Evolutionary conservation across 352 stramenopile species (phyloP), one percentile per base, ranked within the genome.

Genomic region (Pythium dissotocum): DNA sequence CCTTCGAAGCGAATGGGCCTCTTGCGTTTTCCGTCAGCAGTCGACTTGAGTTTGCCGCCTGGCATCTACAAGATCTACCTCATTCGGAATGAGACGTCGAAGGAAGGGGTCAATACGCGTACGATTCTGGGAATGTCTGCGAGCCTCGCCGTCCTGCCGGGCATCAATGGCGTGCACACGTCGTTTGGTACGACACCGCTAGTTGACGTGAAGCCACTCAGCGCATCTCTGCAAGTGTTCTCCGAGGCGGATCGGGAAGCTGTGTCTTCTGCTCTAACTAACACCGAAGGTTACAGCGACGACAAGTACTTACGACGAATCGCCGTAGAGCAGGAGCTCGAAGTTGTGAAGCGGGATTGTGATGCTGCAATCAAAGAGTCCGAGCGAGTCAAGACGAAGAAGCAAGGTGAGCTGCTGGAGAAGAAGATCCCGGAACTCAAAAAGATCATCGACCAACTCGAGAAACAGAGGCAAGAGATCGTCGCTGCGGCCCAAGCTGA

Each of bases 171-270:
- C 33, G 77, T 83, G 14, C 77, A 88, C 67, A 88, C 80, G 0
- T 76, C 77, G 18, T 87, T 88, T 53, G 80, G 80, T 9, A 85
- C 80, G 10, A 88, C 80, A 14, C 75, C 80, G 0, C 54, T 88
- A n/a, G 77, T 88, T 18, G 80, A 87, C 40, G 73, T 88, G 13
- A 83, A 85, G 58, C 62, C 78, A 1, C 42, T 84, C 6, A 77
- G 70, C 59, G 75, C 68, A 13, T 74, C 77, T 0, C 55, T 87
- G 13, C 65, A 81, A 60, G 67, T 83, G 0, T 84, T 79, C 21
- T 24, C 57, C 0, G 71, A 76, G 53, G 13, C 58, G 32, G 63
- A 83, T 48, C 73, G 71, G 18, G 32, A 16, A 2, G 58, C 66
- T 4, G 66, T 77, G 6, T 59, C 58, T 6, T 54, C 73, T 21